Conservation (phyloP, 495 filamentous ascomycete species). For the Aspergillus ostianus region DNA sequence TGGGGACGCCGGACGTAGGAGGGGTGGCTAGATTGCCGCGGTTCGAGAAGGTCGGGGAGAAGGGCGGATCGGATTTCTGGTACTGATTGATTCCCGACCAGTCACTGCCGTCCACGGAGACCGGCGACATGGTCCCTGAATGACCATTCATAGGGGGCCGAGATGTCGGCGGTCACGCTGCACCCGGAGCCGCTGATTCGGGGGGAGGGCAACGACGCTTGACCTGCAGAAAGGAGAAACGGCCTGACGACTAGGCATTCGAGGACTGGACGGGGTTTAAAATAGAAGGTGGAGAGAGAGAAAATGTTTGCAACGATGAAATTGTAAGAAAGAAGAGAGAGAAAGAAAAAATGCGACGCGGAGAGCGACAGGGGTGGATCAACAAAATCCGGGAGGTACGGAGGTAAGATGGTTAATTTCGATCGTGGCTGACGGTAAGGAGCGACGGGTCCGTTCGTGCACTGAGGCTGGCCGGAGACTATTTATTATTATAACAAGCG, state of each 20-base stretch:
- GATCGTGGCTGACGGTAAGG: conserved; percentile 16
- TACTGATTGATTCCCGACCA: conserved; percentile 82
- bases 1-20: conserved; percentile 64
- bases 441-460: background rate
- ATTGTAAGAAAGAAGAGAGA: background rate
- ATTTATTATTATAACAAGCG: conserved; percentile 14
- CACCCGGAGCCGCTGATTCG: conserved; percentile 2
- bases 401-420: conserved; percentile 6
- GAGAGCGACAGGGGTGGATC: conserved; percentile 11
- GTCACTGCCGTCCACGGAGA: conserved; percentile 80
- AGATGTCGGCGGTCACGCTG: conserved; percentile 6
- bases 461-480: conserved; percentile 6
- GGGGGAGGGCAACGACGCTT: background rate
- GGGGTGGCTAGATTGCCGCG: conserved; percentile 68
- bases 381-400: background rate
- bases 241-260: conserved; percentile 20
- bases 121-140: conserved; percentile 73
- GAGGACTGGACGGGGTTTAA: conserved; percentile 4
- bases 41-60: conserved; percentile 51
- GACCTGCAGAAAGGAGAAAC: conserved; percentile 3
- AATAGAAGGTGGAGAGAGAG: background rate
- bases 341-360: background rate
- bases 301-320: background rate
- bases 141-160: conserved; percentile 55
- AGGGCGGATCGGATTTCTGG: conserved; percentile 55